These are phyloP conservation scores for Colletotrichum sansevieriae DNA, from an alignment of 2,329 filamentous ascomycete genomes.

Conservation along the genomic window DNA sequence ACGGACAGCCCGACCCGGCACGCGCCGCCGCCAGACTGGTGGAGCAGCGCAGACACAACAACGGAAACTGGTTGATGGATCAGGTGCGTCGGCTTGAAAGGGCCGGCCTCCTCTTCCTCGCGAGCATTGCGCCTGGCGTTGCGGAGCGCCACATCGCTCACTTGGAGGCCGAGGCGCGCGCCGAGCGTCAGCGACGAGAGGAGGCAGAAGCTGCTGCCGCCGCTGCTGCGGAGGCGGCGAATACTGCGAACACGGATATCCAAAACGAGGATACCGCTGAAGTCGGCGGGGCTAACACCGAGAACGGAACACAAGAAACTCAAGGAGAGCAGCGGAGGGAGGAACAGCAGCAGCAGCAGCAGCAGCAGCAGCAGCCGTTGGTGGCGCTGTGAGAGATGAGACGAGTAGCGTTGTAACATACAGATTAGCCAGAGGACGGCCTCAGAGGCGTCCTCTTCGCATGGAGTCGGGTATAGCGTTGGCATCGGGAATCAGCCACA, in stretches of 20 bases:
- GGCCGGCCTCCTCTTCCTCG: slow-evolving; percentile 72
- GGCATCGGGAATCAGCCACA: slow-evolving; percentile 15
- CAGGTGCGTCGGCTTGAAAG: slow-evolving; percentile 69
- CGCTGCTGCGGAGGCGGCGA: slow-evolving; percentile 49
- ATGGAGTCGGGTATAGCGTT: slow-evolving; percentile 39
- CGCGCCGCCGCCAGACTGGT: slow-evolving; percentile 68
- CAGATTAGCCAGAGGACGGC: slow-evolving; percentile 33
- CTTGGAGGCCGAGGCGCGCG: slow-evolving; percentile 65
- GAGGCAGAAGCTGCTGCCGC: slow-evolving; percentile 56
- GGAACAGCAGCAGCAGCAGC: slow-evolving; percentile 23
- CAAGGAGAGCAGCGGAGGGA: slow-evolving; percentile 29
- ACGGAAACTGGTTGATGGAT: slow-evolving; percentile 63
- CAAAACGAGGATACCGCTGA: slow-evolving; percentile 28
- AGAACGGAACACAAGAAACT: slow-evolving; percentile 7
- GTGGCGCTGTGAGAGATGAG: slow-evolving; percentile 14
- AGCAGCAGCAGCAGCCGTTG: slow-evolving; percentile 24
- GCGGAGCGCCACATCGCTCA: slow-evolving; percentile 75
- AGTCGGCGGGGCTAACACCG: slow-evolving; percentile 8
- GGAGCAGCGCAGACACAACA: slow-evolving; percentile 57
- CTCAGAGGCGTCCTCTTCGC: slow-evolving; percentile 20
- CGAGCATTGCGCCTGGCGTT: slow-evolving; percentile 75
- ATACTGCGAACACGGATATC: slow-evolving; percentile 15
- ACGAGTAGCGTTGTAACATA: slow-evolving; percentile 27
- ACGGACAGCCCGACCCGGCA: slow-evolving; percentile 58
- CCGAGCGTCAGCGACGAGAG: slow-evolving; percentile 59